These are phyloP conservation scores for Diaporthe australafricana DNA, from an alignment of 2,329 filamentous ascomycete species.

Conservation along the genomic window DNA sequence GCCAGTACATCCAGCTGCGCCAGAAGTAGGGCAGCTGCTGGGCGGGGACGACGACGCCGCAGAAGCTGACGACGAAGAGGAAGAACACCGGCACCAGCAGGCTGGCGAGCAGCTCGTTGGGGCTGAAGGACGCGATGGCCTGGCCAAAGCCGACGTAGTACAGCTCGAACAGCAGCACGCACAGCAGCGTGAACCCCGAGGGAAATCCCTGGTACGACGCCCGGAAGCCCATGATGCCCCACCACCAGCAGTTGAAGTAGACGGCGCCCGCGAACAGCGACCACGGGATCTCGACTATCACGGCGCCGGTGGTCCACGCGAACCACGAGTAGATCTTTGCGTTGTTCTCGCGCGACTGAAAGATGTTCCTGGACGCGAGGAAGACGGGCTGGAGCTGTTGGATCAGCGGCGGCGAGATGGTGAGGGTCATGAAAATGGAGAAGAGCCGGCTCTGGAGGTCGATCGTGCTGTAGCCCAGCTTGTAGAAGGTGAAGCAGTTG, in stretches of 20 bases:
- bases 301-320: constrained; percentile 66
- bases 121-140: constrained; percentile 71
- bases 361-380: constrained; percentile 66
- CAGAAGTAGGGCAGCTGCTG: constrained; percentile 73
- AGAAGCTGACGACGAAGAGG: constrained; percentile 74
- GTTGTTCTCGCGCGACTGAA: constrained; percentile 69
- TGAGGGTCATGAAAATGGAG: constrained; percentile 73
- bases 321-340: constrained; percentile 71
- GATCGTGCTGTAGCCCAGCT: constrained; percentile 61
- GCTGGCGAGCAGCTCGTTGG: constrained; percentile 69
- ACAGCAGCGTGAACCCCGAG: constrained; percentile 60
- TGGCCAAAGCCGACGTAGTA: constrained; percentile 72
- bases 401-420: constrained; percentile 69
- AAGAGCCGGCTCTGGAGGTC: constrained; percentile 68
- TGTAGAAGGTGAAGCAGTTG: constrained; percentile 73
- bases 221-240: constrained; percentile 51
- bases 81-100: constrained; percentile 68
- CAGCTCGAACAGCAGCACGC: constrained; percentile 71
- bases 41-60: constrained; percentile 80
- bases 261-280: constrained; percentile 56
- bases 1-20: constrained; percentile 73
- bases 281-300: constrained; percentile 61
- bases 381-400: constrained; percentile 71
- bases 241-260: constrained; percentile 70
- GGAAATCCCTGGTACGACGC: constrained; percentile 57